Conservation (phyloP, 192 early-diverging fungal genomes). For the Thoreauomyces humboldtii region DNA sequence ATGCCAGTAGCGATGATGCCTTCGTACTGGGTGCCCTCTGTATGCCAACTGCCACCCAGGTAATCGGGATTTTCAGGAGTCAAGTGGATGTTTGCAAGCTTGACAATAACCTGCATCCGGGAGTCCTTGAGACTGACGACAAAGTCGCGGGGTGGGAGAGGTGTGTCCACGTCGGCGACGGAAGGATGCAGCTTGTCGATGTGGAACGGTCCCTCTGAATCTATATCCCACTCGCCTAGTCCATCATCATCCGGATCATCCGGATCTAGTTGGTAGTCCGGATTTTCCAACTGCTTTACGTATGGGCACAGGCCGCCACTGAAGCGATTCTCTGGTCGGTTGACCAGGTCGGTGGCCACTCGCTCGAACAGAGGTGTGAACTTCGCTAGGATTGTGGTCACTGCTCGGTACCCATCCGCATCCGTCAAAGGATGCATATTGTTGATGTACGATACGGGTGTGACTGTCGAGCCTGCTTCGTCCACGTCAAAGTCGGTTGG, state of each 20-base stretch:
- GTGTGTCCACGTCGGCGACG: not conserved
- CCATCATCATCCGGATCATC: not conserved
- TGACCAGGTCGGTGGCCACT: not conserved
- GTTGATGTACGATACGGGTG: slow-evolving; percentile 69
- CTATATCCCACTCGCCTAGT: slow-evolving; percentile 7
- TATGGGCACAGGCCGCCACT: slow-evolving; percentile 4
- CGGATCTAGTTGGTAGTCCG: not conserved
- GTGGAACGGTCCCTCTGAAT: not conserved
- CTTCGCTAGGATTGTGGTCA: slow-evolving; percentile 48
- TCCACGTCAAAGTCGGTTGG: slow-evolving; percentile 61
- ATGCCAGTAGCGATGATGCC: slow-evolving; percentile 71
- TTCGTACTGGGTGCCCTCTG: slow-evolving; percentile 72
- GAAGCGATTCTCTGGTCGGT: not conserved
- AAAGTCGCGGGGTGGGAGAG: not conserved
- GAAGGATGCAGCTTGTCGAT: not conserved
- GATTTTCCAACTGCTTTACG: slow-evolving; percentile 27
- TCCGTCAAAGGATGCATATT: slow-evolving; percentile 58
- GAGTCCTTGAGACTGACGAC: not conserved
- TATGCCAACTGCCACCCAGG: slow-evolving; percentile 62
- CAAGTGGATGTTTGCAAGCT: slow-evolving; percentile 67
- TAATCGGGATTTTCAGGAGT: slow-evolving; percentile 63
- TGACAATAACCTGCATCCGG: slow-evolving; percentile 63
- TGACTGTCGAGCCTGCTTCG: slow-evolving; percentile 45
- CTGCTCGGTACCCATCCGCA: slow-evolving; percentile 49
- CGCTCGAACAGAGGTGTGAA: slow-evolving; percentile 68